These are phyloP conservation scores for Aegle marmelos DNA, from an alignment of 345 rosid genomes.

Conservation along the genomic window DNA sequence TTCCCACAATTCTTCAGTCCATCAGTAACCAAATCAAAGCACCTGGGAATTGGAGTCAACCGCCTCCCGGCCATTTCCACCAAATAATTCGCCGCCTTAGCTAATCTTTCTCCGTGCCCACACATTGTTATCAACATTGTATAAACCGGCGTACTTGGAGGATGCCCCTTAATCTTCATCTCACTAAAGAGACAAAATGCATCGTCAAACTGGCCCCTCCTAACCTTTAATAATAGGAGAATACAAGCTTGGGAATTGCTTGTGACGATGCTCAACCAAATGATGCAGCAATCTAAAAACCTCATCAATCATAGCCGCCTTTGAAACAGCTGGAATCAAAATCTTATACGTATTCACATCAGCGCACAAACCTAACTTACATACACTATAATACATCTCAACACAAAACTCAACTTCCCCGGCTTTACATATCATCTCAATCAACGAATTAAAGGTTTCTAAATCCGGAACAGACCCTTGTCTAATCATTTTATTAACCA, in stretches of 20 bases:
- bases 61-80: slow-evolving; percentile 91
- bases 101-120: slow-evolving; percentile 80
- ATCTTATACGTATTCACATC: slow-evolving; percentile 70
- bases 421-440: slow-evolving; percentile 54
- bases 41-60: slow-evolving; percentile 69
- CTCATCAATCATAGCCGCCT: slow-evolving; percentile 70
- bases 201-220: slow-evolving; percentile 78
- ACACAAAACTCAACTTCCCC: slow-evolving; percentile 77
- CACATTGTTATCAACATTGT: slow-evolving; percentile 93
- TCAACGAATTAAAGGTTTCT: slow-evolving; percentile 55
- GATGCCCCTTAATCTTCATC: slow-evolving; percentile 83
- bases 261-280: slow-evolving; percentile 78
- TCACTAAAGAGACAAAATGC: slow-evolving; percentile 83
- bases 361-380: slow-evolving; percentile 64
- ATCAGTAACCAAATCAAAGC: slow-evolving; percentile 89
- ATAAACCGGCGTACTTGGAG: slow-evolving; percentile 84
- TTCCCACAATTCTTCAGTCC: slow-evolving; percentile 85
- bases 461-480: slow-evolving; percentile 71
- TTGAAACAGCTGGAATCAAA: slow-evolving; percentile 83
- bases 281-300: slow-evolving; percentile 64
- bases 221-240: slow-evolving; percentile 79
- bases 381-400: slow-evolving; percentile 61
- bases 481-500: slow-evolving; percentile 73
- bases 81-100: slow-evolving; percentile 82
- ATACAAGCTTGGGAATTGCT: slow-evolving; percentile 86